Evolutionary conservation across 2,329 filamentous ascomycete species (phyloP).

Genomic region (Phymatotrichopsis omnivora): DNA sequence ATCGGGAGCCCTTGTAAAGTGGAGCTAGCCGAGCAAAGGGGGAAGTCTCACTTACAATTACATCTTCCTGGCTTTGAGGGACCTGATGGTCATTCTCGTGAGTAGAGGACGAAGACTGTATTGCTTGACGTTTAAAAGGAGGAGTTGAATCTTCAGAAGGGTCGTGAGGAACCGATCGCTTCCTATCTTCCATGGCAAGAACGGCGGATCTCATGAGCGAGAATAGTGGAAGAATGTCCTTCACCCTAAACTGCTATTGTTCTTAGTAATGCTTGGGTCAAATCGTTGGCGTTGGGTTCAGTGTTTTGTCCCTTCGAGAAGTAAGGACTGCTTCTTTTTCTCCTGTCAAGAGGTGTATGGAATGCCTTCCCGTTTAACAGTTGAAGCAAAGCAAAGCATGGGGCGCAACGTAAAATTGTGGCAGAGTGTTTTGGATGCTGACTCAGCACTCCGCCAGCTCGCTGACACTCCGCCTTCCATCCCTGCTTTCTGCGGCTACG

Average conservation of each 20-base stretch:
- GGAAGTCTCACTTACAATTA: conserved; percentile 29
- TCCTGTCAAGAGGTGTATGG: no score
- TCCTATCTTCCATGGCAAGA: conserved; percentile 98
- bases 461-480: no score
- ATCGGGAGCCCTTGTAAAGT: neutral
- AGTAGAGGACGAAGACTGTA: conserved; percentile 36
- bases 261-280: conserved; percentile 16
- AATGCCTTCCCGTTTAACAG: no score
- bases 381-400: no score
- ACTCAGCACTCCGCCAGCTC: no score
- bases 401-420: no score
- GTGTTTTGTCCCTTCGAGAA: conserved; percentile 3
- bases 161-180: conserved; percentile 75
- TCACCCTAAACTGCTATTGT: conserved; percentile 23
- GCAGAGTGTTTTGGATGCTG: no score
- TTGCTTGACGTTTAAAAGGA: conserved; percentile 81
- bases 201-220: conserved; percentile 38
- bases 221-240: conserved; percentile 25
- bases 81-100: conserved; percentile 28
- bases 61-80: conserved; percentile 32
- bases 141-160: conserved; percentile 60
- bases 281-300: conserved; percentile 1
- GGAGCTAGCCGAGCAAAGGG: no score
- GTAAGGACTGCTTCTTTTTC: no score
- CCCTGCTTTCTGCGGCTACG: no score